These are phyloP conservation scores for Solanum peruvianum DNA, from an alignment of 257 asterid species.

Conservation along the genomic window DNA sequence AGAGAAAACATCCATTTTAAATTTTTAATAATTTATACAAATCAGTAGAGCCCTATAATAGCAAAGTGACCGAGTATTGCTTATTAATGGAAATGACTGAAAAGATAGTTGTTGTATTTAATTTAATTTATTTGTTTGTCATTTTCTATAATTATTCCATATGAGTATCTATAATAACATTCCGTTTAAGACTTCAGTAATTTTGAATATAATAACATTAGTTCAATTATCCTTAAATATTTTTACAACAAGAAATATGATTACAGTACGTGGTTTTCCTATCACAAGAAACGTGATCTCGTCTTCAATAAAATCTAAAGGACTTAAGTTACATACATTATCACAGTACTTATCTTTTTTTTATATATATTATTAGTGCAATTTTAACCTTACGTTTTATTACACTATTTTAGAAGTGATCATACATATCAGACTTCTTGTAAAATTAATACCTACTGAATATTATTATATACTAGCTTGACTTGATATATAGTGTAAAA, in stretches of 20 bases:
- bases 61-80: no score
- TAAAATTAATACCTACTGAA: background rate
- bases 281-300: background rate
- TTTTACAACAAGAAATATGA: no score
- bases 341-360: no score
- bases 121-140: no score
- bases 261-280: background rate
- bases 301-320: background rate
- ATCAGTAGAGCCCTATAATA: no score
- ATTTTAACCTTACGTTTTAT: background rate
- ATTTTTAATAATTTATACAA: no score
- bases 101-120: no score
- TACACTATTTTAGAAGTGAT: background rate
- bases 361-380: background rate
- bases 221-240: background rate
- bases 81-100: no score
- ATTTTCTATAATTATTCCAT: no score
- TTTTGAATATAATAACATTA: background rate
- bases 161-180: no score
- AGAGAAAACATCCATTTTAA: no score
- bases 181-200: background rate
- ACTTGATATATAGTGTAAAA: background rate
- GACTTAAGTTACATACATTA: background rate
- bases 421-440: background rate
- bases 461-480: background rate